These are phyloP conservation scores for Calvatia gigantea DNA, from an alignment of 768 basidiomycete genomes.

Conservation along the genomic window DNA sequence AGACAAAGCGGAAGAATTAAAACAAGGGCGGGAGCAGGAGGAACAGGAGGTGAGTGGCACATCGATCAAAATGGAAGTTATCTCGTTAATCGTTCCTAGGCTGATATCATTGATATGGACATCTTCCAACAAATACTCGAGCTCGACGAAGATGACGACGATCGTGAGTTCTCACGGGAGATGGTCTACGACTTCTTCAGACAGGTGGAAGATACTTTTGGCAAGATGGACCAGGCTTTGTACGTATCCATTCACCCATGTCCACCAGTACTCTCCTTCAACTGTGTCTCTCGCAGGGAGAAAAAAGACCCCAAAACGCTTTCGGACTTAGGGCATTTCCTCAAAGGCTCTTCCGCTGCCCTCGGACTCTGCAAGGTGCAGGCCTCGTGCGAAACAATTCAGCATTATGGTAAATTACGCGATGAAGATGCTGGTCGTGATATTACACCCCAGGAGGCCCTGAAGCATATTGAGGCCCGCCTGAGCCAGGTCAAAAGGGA, in stretches of 20 bases:
- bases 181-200: conserved; percentile 81
- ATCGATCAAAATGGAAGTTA: background rate
- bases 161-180: conserved; percentile 69
- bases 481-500: conserved; percentile 62
- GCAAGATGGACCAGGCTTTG: conserved; percentile 75
- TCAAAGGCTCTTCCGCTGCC: conserved; percentile 96
- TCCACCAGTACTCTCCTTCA: background rate
- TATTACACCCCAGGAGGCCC: conserved; percentile 46
- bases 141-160: conserved; percentile 78
- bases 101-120: conserved; percentile 66
- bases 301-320: conserved; percentile 61
- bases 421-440: conserved; percentile 49
- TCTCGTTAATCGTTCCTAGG: conserved; percentile 12
- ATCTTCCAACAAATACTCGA: conserved; percentile 87
- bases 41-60: conserved; percentile 5
- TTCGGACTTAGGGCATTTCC: conserved; percentile 83
- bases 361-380: conserved; percentile 83
- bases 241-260: conserved; percentile 39
- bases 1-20: background rate
- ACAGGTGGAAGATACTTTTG: conserved; percentile 77
- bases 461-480: conserved; percentile 52
- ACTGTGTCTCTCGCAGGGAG: conserved; percentile 34
- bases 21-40: background rate
- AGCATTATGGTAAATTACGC: conserved; percentile 73
- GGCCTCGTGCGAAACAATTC: conserved; percentile 84